phyloP scores from a whole-genome alignment of 139 green algal genomes.

The Marvania coccoides region DNA sequence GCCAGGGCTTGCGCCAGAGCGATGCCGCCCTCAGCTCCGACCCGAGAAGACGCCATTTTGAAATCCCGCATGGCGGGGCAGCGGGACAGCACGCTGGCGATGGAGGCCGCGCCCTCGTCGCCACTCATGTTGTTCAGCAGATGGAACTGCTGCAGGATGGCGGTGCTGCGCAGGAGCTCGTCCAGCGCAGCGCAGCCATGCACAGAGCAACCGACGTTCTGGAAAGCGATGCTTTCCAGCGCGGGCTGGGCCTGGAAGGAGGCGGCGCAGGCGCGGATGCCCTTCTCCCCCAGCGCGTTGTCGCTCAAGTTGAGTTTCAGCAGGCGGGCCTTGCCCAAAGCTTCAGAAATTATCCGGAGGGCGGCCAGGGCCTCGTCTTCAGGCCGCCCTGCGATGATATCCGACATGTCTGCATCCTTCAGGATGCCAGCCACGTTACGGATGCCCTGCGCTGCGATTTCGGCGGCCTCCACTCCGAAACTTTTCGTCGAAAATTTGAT shows the following conservation, averaged over 20 bases:
- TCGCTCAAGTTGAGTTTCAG: slow-evolving; percentile 71
- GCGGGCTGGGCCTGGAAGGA: slow-evolving; percentile 45
- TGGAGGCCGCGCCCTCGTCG: slow-evolving; percentile 48
- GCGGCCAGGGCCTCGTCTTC: slow-evolving; percentile 78
- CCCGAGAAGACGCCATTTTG: slow-evolving; percentile 61
- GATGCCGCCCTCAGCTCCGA: slow-evolving; percentile 59
- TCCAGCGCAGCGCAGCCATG: slow-evolving; percentile 71
- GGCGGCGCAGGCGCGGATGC: slow-evolving; percentile 65
- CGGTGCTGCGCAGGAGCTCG: slow-evolving; percentile 53
- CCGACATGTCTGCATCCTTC: slow-evolving; percentile 71
- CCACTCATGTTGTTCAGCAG: slow-evolving; percentile 97
- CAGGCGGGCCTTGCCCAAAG: slow-evolving; percentile 42
- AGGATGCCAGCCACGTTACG: slow-evolving; percentile 43
- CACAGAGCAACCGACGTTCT: slow-evolving; percentile 84
- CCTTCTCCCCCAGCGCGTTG: slow-evolving; percentile 93
- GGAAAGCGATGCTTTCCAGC: slow-evolving; percentile 55
- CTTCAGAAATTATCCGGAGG: slow-evolving; percentile 58
- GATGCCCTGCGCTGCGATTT: slow-evolving; percentile 67
- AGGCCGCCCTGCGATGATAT: slow-evolving; percentile 82
- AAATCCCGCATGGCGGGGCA: slow-evolving; percentile 77
- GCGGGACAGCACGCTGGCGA: slow-evolving; percentile 53
- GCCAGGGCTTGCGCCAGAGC: slow-evolving; percentile 55
- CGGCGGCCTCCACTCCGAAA: slow-evolving; percentile 73
- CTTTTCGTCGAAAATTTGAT: slow-evolving; percentile 85
- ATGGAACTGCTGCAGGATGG: slow-evolving; percentile 52